These are phyloP conservation scores for Cinnamomum micranthum DNA, from an alignment of 164 flowering plant genomes.

Conservation along the genomic window DNA sequence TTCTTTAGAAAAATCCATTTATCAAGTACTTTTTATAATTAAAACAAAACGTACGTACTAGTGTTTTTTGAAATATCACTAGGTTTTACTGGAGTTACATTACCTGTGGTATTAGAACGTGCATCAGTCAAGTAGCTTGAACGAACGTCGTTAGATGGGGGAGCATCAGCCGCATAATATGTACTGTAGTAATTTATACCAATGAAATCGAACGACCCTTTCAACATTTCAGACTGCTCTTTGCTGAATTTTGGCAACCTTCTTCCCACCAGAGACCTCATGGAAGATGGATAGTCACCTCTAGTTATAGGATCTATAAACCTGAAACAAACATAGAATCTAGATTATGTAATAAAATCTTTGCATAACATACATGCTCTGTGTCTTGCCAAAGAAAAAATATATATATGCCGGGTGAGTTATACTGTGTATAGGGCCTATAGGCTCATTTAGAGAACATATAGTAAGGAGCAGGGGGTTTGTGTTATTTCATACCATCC, in stretches of 20 bases:
- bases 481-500: slow-evolving; percentile 34
- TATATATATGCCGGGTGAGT: no score
- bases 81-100: not conserved
- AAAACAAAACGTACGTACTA: no score
- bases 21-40: no score
- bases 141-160: not conserved
- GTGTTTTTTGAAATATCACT: no score
- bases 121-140: not conserved
- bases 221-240: slow-evolving; percentile 5
- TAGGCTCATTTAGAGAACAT: no score
- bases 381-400: no score
- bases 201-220: slow-evolving; percentile 15
- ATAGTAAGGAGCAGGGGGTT: no score
- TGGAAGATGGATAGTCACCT: slow-evolving; percentile 9
- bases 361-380: no score
- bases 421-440: no score
- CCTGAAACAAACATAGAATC: slow-evolving; percentile 1
- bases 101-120: not conserved
- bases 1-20: no score
- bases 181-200: slow-evolving; percentile 3
- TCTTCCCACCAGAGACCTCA: slow-evolving; percentile 3
- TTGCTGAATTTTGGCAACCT: slow-evolving; percentile 9
- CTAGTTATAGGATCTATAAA: slow-evolving; percentile 6
- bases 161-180: not conserved
- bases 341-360: not conserved